Evolutionary conservation across 495 filamentous ascomycete genomes (phyloP).

Genomic region (Aspergillus hancockii): DNA sequence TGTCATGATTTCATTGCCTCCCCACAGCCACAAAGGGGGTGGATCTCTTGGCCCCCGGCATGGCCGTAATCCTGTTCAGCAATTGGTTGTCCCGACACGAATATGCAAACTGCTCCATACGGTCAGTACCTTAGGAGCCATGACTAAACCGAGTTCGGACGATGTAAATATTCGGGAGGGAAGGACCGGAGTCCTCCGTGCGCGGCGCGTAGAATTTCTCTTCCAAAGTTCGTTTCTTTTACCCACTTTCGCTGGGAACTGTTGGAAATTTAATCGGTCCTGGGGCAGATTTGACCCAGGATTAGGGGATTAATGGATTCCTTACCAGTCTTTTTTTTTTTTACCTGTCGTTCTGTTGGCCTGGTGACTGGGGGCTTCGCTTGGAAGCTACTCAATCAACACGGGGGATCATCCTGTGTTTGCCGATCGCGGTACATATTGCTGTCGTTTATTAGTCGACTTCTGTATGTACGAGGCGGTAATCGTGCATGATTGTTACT

Average conservation of each 20-base stretch:
- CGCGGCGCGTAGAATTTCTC: no score
- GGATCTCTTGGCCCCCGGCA: conserved; percentile 1
- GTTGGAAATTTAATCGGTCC: neutral
- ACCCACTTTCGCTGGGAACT: neutral
- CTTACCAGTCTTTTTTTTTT: neutral
- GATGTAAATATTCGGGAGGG: neutral
- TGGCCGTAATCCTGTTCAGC: conserved; percentile 8
- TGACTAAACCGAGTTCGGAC: neutral
- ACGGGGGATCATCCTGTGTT: neutral
- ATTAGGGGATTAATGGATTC: neutral
- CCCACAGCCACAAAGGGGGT: conserved; percentile 5
- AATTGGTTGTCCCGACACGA: conserved; percentile 2
- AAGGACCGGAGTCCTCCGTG: neutral
- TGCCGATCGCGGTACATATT: neutral
- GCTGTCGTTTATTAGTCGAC: neutral
- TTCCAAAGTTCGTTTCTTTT: neutral
- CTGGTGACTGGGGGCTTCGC: neutral
- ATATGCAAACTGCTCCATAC: neutral
- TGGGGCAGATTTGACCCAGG: neutral
- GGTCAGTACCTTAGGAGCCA: neutral
- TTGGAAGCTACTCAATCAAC: neutral
- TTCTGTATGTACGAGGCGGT: conserved; percentile 1
- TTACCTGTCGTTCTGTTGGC: neutral
- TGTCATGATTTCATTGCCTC: conserved; percentile 11
- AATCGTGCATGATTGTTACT: neutral